phyloP scores from a whole-genome alignment of 768 basidiomycete species.

The Nidularia pulvinata region DNA sequence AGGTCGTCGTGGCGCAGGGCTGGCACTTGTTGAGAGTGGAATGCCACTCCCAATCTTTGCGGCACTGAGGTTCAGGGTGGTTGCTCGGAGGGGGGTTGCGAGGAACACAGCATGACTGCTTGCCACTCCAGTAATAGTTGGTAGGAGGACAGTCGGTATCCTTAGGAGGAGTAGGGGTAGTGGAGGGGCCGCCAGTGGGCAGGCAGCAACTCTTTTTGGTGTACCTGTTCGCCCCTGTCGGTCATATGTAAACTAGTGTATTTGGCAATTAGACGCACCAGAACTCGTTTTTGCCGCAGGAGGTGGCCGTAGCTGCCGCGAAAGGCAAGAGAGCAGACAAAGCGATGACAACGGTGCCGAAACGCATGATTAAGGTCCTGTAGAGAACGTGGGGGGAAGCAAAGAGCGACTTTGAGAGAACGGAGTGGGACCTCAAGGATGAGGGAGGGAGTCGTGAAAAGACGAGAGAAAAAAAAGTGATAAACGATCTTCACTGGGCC shows the following conservation, averaged over 20 bases:
- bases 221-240: conserved; percentile 16
- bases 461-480: not conserved
- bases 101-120: conserved; percentile 20
- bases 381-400: not conserved
- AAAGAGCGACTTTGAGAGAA: not conserved
- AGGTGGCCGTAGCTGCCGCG: not conserved
- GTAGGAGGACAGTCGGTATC: conserved; percentile 6
- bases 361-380: not conserved
- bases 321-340: not conserved
- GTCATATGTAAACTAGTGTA: no score
- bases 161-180: conserved; percentile 5
- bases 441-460: not conserved
- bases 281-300: conserved; percentile 20
- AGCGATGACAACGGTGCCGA: not conserved
- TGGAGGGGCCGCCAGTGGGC: conserved; percentile 6
- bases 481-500: not conserved
- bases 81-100: conserved; percentile 31
- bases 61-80: conserved; percentile 51
- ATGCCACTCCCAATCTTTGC: conserved; percentile 44
- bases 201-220: conserved; percentile 11
- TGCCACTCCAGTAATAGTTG: conserved; percentile 3
- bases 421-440: not conserved
- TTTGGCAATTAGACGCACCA: conserved; percentile 17
- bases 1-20: conserved; percentile 18
- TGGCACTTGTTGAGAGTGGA: conserved; percentile 37